Percentiles rank a stretch among this genome's conserved stretches.
These are phyloP conservation scores for Cercospora janseana DNA, from an alignment of 2,329 filamentous ascomycete species.

Conservation along the genomic window DNA sequence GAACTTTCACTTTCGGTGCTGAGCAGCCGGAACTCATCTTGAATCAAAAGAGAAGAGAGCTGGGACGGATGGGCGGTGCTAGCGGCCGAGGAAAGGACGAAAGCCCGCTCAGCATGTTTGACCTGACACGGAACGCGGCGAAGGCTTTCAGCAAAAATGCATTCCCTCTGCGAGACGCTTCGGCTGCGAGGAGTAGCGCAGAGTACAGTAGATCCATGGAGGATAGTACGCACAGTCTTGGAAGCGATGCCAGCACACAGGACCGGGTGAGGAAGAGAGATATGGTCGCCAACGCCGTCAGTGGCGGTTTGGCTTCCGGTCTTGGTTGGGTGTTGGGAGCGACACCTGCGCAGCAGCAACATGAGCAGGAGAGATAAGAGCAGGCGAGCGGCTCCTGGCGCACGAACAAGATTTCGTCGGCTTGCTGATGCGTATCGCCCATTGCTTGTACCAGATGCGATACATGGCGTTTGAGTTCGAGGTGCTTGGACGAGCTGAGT, in stretches of 20 bases:
- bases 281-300: constrained; percentile 65
- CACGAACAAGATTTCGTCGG: no score
- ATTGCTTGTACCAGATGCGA: no score
- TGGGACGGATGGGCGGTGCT: constrained; percentile 33
- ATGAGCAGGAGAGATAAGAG: constrained; percentile 5
- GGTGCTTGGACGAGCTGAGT: not conserved
- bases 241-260: constrained; percentile 29
- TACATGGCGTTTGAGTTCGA: no score
- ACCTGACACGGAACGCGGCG: constrained; percentile 51
- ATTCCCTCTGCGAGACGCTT: constrained; percentile 43
- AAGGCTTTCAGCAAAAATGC: constrained; percentile 47
- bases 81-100: constrained; percentile 42
- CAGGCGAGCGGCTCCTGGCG: no score
- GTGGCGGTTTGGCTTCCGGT: constrained; percentile 60
- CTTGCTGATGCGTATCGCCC: no score
- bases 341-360: constrained; percentile 30
- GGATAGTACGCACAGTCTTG: constrained; percentile 28
- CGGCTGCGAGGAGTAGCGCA: constrained; percentile 11
- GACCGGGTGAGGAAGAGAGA: constrained; percentile 66
- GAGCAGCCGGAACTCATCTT: constrained; percentile 37
- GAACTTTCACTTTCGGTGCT: constrained; percentile 44
- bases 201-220: constrained; percentile 23
- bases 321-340: constrained; percentile 64
- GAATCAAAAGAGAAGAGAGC: constrained; percentile 44
- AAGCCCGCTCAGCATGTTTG: constrained; percentile 54